phyloP scores from a whole-genome alignment of 2,329 filamentous ascomycete species.

The Aschersonia sp. region DNA sequence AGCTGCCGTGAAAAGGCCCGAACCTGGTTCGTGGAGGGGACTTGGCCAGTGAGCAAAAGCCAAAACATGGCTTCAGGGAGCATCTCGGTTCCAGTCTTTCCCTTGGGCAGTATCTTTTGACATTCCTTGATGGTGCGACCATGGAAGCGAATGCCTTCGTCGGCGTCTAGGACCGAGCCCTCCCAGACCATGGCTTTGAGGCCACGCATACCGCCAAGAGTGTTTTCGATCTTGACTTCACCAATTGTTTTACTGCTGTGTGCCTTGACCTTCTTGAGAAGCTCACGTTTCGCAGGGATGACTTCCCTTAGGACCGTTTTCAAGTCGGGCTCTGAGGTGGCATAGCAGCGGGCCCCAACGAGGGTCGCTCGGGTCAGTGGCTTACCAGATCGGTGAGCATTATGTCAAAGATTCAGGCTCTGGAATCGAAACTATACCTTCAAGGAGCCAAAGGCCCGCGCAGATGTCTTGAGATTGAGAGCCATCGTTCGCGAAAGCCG shows the following conservation, averaged over 20 bases:
- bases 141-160: slow-evolving; percentile 97
- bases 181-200: slow-evolving; percentile 99
- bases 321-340: slow-evolving; percentile 72
- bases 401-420: not conserved
- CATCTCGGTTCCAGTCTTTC: slow-evolving; percentile 87
- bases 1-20: slow-evolving; percentile 73
- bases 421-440: slow-evolving; percentile 33
- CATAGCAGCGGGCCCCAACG: slow-evolving; percentile 41
- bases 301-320: slow-evolving; percentile 72
- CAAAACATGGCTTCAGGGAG: slow-evolving; percentile 99
- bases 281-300: slow-evolving; percentile 85
- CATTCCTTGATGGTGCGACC: slow-evolving; percentile 97
- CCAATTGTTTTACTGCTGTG: slow-evolving; percentile 72
- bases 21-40: slow-evolving; percentile 71
- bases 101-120: slow-evolving; percentile 86
- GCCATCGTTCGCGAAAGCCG: slow-evolving; percentile 34
- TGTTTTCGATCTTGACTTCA: slow-evolving; percentile 87
- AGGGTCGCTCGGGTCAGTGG: slow-evolving; percentile 13
- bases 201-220: slow-evolving; percentile 91
- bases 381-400: not conserved
- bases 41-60: slow-evolving; percentile 85
- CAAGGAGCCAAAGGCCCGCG: slow-evolving; percentile 47
- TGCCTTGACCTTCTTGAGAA: slow-evolving; percentile 85
- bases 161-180: slow-evolving; percentile 87
- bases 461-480: slow-evolving; percentile 45